A percentile compares a stretch with the other conserved stretches of the same genome.
Evolutionary conservation across 495 filamentous ascomycete genomes (phyloP).

Genomic region (Talaromyces thailandensis): DNA sequence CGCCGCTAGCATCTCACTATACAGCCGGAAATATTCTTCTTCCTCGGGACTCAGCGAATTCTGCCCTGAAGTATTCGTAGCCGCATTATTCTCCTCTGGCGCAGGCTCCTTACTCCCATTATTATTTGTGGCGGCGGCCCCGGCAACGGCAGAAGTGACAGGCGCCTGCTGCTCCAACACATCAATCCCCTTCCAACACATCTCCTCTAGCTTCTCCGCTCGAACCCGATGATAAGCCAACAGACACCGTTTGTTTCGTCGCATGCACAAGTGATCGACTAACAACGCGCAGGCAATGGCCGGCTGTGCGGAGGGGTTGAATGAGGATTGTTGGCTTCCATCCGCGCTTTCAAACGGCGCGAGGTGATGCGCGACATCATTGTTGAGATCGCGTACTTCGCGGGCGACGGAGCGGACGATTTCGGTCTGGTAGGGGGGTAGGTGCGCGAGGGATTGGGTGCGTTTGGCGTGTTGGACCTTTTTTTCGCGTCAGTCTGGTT

Average conservation of each 20-base stretch:
- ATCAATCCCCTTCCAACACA: constrained; percentile 86
- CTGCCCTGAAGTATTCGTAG: constrained; percentile 29
- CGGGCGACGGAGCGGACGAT: constrained; percentile 78
- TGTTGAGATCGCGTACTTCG: constrained; percentile 91
- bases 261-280: constrained; percentile 90
- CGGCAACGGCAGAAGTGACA: constrained; percentile 5
- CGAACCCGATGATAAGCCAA: constrained; percentile 89
- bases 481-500: constrained; percentile 3
- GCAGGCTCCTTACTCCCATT: not conserved
- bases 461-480: constrained; percentile 97
- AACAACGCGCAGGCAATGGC: constrained; percentile 80
- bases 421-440: constrained; percentile 91
- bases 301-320: constrained; percentile 78
- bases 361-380: constrained; percentile 72
- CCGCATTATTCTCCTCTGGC: constrained; percentile 5
- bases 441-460: constrained; percentile 76
- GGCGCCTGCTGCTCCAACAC: constrained; percentile 54
- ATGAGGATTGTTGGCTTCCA: constrained; percentile 27
- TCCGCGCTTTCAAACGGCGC: constrained; percentile 60
- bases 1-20: constrained; percentile 82
- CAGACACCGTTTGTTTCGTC: constrained; percentile 91
- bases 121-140: constrained; percentile 12
- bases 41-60: constrained; percentile 94
- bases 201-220: constrained; percentile 84
- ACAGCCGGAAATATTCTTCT: constrained; percentile 90